Base-by-base conservation (phyloP, 495 filamentous ascomycete species). In the Parathielavia hyrcaniae region DNA sequence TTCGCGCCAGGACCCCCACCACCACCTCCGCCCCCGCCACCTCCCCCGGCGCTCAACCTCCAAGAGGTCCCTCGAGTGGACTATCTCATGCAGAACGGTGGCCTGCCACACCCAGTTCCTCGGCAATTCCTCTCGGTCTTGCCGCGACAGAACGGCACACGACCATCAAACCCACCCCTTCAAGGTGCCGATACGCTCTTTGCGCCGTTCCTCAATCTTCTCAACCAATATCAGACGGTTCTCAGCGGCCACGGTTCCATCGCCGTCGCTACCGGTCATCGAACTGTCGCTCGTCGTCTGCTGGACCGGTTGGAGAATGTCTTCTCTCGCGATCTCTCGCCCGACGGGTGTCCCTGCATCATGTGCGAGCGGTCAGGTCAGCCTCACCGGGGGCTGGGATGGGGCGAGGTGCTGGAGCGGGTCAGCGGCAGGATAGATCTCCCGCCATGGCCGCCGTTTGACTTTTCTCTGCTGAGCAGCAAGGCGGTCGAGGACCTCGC, bases 261-360 rank as follows among this genome's bases (percentile, higher is more conserved):
- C 16, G 95, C 95, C 7, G 95, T 99, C 0, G 93, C 93, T 22
- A 97, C 95, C 6, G 95, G 95, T 2, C 97, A 97, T 71, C 83
- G 86, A 50, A 96, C 91, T 8, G 86, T 97, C 39, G 95, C 95
- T n/a, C 84, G 95, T 2, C 82, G 91, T 39, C 70, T 97, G 23
- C 79, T 97, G n/a, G 93, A 99, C 67, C 85, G 92, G 52, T 75
- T 99, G 13, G 93, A 96, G 66, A 85, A 88, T 26, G 89, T 99
- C 16, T 97, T 99, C 69, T 88, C 89, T 20, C 80, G 95, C 49
- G 90, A 97, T 63, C 86, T 99, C 36, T 87, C 89, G 0, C 85
- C 84, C 0, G 85, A 96, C 58, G 84, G 81, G 4, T 97, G 91
- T 68, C 71, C 71, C 20, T 79, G 91, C 69, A 71, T 88, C 47